These are phyloP conservation scores for Knufia fluminis DNA, from an alignment of 2,329 filamentous ascomycete genomes.

Conservation along the genomic window DNA sequence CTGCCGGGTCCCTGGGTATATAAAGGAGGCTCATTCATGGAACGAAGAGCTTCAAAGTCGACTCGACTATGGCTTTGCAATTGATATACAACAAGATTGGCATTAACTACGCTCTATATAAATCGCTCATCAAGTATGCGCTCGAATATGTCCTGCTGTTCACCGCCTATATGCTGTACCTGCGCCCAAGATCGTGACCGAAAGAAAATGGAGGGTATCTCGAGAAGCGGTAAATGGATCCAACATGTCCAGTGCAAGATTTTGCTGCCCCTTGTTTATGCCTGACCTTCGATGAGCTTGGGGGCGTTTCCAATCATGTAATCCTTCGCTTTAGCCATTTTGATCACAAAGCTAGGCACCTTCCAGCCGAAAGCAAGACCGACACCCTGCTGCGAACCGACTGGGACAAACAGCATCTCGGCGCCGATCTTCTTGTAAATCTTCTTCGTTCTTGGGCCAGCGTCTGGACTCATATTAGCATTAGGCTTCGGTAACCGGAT, in stretches of 20 bases:
- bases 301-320: conserved; percentile 27
- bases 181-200: not conserved
- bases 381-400: conserved; percentile 31
- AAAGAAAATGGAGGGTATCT: conserved; percentile 5
- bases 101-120: not conserved
- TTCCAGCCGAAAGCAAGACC: conserved; percentile 30
- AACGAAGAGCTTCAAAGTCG: not conserved
- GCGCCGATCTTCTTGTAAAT: conserved; percentile 26
- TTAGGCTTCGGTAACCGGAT: not conserved
- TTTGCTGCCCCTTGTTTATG: conserved; percentile 8
- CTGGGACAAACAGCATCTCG: conserved; percentile 32
- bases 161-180: not conserved
- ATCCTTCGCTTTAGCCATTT: conserved; percentile 30
- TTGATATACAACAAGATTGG: not conserved
- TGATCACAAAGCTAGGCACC: conserved; percentile 30
- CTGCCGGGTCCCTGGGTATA: not conserved
- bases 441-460: conserved; percentile 24
- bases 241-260: not conserved
- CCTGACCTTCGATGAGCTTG: conserved; percentile 22
- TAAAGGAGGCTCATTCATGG: not conserved
- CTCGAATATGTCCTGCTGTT: not conserved
- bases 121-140: not conserved
- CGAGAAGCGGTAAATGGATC: conserved; percentile 1
- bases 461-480: conserved; percentile 15
- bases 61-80: not conserved